These are phyloP conservation scores for Neurospora sp. DNA, from an alignment of 495 filamentous ascomycete species.

Conservation along the genomic window DNA sequence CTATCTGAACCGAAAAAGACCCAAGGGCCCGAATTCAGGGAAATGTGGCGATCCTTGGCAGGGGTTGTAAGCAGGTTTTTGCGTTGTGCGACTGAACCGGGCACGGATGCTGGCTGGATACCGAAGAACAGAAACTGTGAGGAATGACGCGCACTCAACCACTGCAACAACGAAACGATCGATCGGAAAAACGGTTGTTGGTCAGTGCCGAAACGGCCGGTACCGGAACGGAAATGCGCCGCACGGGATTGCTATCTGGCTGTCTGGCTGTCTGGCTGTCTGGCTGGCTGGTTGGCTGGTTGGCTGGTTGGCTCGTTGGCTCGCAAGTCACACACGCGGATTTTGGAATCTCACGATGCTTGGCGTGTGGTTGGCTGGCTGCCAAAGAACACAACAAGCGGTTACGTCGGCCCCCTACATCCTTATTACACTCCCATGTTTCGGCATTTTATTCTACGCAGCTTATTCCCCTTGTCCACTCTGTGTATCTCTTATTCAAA, in stretches of 20 bases:
- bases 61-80: neutral
- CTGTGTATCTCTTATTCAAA: neutral
- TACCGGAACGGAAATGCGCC: neutral
- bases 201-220: neutral
- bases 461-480: neutral
- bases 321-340: neutral
- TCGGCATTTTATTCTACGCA: neutral
- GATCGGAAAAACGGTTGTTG: neutral
- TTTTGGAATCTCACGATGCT: neutral
- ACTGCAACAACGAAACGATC: neutral
- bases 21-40: neutral
- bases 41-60: neutral
- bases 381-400: neutral
- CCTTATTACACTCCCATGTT: neutral
- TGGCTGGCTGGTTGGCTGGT: neutral
- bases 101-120: neutral
- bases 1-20: neutral
- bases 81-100: neutral
- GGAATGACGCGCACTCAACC: neutral
- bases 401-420: neutral
- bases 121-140: neutral
- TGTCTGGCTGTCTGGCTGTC: neutral
- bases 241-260: neutral
- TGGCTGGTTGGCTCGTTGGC: neutral
- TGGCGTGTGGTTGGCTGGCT: neutral